phyloP scores from a whole-genome alignment of 2,329 filamentous ascomycete genomes.

The Arthrocladium fulminans region DNA sequence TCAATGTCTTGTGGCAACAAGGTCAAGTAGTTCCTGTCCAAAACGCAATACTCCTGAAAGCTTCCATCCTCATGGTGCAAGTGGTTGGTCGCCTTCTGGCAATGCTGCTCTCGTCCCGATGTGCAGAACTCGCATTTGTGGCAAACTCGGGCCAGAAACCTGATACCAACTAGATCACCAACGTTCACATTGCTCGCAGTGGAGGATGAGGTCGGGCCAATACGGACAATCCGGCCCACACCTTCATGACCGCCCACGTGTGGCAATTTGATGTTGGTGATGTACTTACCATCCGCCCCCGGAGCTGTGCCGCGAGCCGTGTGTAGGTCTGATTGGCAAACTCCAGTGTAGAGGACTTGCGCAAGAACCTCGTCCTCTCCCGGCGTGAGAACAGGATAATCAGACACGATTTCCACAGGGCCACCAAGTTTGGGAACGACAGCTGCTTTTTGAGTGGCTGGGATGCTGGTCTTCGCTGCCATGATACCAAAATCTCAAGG shows the following conservation, averaged over 20 bases:
- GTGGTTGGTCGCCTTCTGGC: constrained; percentile 36
- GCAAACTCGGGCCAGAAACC: constrained; percentile 36
- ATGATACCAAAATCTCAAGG: too few relatives aligned
- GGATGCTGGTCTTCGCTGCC: constrained; percentile 7
- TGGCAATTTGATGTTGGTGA: constrained; percentile 37
- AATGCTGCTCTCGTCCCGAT: constrained; percentile 35
- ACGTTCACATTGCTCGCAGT: constrained; percentile 26
- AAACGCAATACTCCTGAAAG: constrained; percentile 38
- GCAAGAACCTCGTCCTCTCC: constrained; percentile 36
- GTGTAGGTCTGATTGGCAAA: constrained; percentile 39
- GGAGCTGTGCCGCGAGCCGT: constrained; percentile 34
- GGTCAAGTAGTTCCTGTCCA: constrained; percentile 39
- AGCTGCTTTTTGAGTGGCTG: constrained; percentile 31
- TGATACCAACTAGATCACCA: constrained; percentile 36
- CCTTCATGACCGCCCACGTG: constrained; percentile 42
- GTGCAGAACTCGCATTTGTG: constrained; percentile 37
- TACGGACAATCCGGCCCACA: constrained; percentile 33
- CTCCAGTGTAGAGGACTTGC: constrained; percentile 38
- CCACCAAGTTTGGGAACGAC: constrained; percentile 35
- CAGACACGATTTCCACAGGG: constrained; percentile 32
- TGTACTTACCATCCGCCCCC: constrained; percentile 32
- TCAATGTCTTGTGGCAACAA: constrained; percentile 37
- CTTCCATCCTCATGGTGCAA: constrained; percentile 40
- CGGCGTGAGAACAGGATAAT: constrained; percentile 35
- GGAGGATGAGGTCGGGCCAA: constrained; percentile 27